These are phyloP conservation scores for Pisolithus tinctorius DNA, from an alignment of 768 basidiomycete species.

Conservation along the genomic window DNA sequence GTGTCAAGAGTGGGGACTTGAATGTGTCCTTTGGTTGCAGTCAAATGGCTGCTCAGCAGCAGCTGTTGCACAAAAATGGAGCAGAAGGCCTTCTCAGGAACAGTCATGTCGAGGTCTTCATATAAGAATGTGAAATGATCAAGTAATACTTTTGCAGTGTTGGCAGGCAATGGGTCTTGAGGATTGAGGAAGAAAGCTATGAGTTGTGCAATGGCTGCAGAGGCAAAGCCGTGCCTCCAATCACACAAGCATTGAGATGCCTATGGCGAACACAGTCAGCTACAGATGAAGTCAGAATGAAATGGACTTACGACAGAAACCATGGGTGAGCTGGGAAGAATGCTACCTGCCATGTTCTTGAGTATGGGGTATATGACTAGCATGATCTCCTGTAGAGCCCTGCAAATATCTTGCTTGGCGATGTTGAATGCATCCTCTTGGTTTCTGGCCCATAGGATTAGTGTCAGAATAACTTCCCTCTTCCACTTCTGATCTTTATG, in stretches of 20 bases:
- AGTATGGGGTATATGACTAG: not conserved
- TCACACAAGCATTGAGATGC: too few species aligned
- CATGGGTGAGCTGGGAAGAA: too few species aligned
- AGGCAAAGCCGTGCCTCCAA: not conserved
- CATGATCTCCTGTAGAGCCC: not conserved
- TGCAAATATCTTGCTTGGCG: not conserved
- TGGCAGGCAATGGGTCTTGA: not conserved
- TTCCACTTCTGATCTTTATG: not conserved
- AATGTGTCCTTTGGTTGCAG: not conserved
- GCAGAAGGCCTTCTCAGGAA: not conserved
- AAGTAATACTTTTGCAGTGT: not conserved
- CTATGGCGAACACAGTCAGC: too few species aligned
- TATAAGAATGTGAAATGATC: not conserved
- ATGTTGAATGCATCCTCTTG: not conserved
- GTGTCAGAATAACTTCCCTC: not conserved
- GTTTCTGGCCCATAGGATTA: not conserved
- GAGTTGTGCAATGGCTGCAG: not conserved
- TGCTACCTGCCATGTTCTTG: not conserved
- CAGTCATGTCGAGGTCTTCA: not conserved
- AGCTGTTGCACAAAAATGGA: conserved; percentile 1
- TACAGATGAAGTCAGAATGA: too few species aligned
- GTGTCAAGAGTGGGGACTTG: not conserved
- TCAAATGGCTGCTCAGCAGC: not conserved
- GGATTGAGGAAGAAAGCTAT: not conserved
- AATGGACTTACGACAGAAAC: too few species aligned